Conservation (phyloP, 495 filamentous ascomycete genomes). For the Symbiotaphrina buchneri region DNA sequence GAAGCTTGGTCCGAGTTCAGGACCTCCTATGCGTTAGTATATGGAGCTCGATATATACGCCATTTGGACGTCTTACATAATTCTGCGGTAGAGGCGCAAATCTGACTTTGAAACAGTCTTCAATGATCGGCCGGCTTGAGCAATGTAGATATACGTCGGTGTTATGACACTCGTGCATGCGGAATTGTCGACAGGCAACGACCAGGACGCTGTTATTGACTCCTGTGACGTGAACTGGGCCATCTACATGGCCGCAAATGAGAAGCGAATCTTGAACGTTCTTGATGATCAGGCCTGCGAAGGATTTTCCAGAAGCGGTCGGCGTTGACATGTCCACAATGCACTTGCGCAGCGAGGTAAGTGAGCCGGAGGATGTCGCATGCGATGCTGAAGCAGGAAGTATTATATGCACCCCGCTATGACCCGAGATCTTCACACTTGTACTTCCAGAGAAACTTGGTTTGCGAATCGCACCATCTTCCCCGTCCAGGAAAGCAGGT, state of each 20-base stretch:
- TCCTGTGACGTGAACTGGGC: slow-evolving; percentile 60
- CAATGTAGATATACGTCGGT: slow-evolving; percentile 67
- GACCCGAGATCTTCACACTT: slow-evolving; percentile 39
- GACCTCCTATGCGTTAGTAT: no score
- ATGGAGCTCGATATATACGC: no score
- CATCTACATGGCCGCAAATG: slow-evolving; percentile 52
- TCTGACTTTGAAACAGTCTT: slow-evolving; percentile 55
- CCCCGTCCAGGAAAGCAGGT: neutral
- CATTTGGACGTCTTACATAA: slow-evolving; percentile 40
- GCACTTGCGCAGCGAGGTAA: slow-evolving; percentile 49
- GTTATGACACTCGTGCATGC: slow-evolving; percentile 68
- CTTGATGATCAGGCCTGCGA: slow-evolving; percentile 52
- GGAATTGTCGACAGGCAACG: slow-evolving; percentile 57
- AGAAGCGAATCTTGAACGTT: slow-evolving; percentile 44
- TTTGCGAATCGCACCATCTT: slow-evolving; percentile 17
- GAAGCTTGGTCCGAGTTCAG: no score
- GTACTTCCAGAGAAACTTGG: slow-evolving; percentile 35
- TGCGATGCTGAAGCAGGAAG: slow-evolving; percentile 43
- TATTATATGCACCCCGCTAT: slow-evolving; percentile 42
- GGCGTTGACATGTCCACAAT: slow-evolving; percentile 59
- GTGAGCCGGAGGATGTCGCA: slow-evolving; percentile 43
- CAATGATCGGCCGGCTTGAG: slow-evolving; percentile 74
- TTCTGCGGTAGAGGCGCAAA: slow-evolving; percentile 52
- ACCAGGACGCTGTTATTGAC: slow-evolving; percentile 55
- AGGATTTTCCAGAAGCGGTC: slow-evolving; percentile 35